These are phyloP conservation scores for Cerrena zonata DNA, from an alignment of 1,284 basidiomycete genomes.

Conservation along the genomic window DNA sequence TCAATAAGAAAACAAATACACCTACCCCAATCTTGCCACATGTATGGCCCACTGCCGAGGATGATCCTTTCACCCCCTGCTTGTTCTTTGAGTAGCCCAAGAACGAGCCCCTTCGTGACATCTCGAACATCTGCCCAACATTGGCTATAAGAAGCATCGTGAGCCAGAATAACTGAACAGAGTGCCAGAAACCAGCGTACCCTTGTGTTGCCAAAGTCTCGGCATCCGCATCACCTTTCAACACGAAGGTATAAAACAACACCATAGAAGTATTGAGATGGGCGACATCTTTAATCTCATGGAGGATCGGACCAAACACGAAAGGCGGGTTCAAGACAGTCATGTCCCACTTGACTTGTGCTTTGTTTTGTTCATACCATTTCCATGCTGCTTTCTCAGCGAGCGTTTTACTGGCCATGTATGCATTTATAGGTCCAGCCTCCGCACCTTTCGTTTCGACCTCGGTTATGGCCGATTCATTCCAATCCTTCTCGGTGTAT, in stretches of 20 bases:
- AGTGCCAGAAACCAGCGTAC: slow-evolving; percentile 4
- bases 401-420: slow-evolving; percentile 21
- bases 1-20: neutral
- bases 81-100: slow-evolving; percentile 46
- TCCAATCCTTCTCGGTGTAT: slow-evolving; percentile 51
- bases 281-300: slow-evolving; percentile 7
- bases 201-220: slow-evolving; percentile 7
- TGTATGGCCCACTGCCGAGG: slow-evolving; percentile 30
- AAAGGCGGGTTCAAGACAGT: slow-evolving; percentile 16
- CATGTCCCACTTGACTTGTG: slow-evolving; percentile 21
- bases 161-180: neutral
- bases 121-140: slow-evolving; percentile 59
- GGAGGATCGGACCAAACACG: slow-evolving; percentile 10
- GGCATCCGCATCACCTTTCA: slow-evolving; percentile 6
- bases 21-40: slow-evolving; percentile 30
- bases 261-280: slow-evolving; percentile 12
- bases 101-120: slow-evolving; percentile 52
- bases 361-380: slow-evolving; percentile 17
- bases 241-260: slow-evolving; percentile 4
- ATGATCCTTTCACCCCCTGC: slow-evolving; percentile 61
- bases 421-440: slow-evolving; percentile 37
- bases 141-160: slow-evolving; percentile 8
- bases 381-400: slow-evolving; percentile 16
- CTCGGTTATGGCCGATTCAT: slow-evolving; percentile 42
- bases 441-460: slow-evolving; percentile 45